Base-by-base conservation (phyloP, 1,139 yeast species). In the Yamadazyma friedrichii region DNA sequence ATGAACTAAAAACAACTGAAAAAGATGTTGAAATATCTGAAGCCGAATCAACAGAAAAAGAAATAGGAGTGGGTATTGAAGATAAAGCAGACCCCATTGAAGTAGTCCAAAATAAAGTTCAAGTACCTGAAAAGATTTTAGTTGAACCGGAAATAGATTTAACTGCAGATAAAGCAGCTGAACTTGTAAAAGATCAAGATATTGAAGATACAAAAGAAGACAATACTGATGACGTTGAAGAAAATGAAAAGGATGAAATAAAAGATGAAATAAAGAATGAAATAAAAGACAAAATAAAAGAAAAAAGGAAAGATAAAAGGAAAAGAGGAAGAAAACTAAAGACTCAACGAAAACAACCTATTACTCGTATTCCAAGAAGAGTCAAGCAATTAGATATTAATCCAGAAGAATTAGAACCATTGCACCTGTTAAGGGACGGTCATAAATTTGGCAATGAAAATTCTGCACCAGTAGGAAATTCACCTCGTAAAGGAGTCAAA, bases 351-450 rank as follows among this genome's bases (percentile, higher is more conserved):
- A 36, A 35, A 24, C 12, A 24, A 25, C 33, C 40, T 12, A 20
- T 20, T 20, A 13, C 10, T 9, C 34, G 40, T 12, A 28, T 15
- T 10, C 26, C 42, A 3, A 35, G 31, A 25, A 22, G 33, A 30
- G 9, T 59, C 1, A 41, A 54, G 22, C 62, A 64, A 1, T 46
- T 61, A 31, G 62, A 59, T 24, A 42, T 58, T n/a, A 45, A 51
- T 15, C 46, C 49, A 4, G 47, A 44, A 6, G 45, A 41, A n/a
- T 34, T 61, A 9, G 58, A 53, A 36, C 56, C 62, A 3, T 41
- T 38, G 3, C 54, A 56, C 36, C 45, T 54, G 3, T 42, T 61
- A 22, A 46, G 65, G 39, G 59, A 56, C 45, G 62, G 63, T 2
- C 53, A 53, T 31, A 44, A 24, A 3, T 58, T 45, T 43, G 62